These are phyloP conservation scores for Durusdinium trenchii DNA, from an alignment of 73 alveolate species.

Conservation along the genomic window DNA sequence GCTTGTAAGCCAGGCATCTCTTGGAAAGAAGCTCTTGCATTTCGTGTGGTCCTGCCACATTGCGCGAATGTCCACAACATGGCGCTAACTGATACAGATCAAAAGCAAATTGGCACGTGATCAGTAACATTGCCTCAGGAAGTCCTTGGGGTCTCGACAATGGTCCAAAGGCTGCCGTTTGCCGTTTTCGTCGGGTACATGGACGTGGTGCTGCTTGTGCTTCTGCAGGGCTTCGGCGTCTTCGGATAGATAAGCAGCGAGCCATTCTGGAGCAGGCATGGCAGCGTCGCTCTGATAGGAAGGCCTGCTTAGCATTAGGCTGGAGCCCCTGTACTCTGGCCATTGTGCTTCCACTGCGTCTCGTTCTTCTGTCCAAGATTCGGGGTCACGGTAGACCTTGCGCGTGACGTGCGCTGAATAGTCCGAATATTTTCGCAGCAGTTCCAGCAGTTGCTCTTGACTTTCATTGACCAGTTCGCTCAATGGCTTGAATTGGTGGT, in stretches of 20 bases:
- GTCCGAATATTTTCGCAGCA: not conserved
- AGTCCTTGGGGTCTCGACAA: conserved; percentile 41
- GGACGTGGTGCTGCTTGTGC: conserved; percentile 74
- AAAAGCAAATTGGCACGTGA: no score
- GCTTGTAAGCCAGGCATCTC: not conserved
- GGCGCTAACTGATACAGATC: no score
- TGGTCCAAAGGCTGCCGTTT: conserved; percentile 48
- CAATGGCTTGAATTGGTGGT: not conserved
- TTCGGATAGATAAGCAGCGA: not conserved
- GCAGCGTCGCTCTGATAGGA: not conserved
- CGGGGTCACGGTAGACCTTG: conserved; percentile 32
- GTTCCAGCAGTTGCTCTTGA: not conserved
- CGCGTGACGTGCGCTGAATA: conserved; percentile 29
- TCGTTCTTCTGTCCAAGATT: conserved; percentile 11
- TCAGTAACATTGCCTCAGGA: not conserved
- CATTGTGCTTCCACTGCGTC: conserved; percentile 21
- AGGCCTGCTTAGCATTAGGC: conserved; percentile 61
- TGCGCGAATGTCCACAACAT: not conserved
- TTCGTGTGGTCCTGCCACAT: not conserved
- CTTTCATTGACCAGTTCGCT: not conserved
- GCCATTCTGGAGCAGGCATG: not conserved
- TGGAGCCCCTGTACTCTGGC: conserved; percentile 48
- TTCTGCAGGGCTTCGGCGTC: conserved; percentile 66
- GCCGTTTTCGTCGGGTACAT: not conserved
- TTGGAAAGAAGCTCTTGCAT: conserved; percentile 7